Percentiles rank a stretch among this genome's conserved stretches.
Evolutionary conservation across 2,329 filamentous ascomycete genomes (phyloP).

Genomic region (Pseudogymnoascus sp.): DNA sequence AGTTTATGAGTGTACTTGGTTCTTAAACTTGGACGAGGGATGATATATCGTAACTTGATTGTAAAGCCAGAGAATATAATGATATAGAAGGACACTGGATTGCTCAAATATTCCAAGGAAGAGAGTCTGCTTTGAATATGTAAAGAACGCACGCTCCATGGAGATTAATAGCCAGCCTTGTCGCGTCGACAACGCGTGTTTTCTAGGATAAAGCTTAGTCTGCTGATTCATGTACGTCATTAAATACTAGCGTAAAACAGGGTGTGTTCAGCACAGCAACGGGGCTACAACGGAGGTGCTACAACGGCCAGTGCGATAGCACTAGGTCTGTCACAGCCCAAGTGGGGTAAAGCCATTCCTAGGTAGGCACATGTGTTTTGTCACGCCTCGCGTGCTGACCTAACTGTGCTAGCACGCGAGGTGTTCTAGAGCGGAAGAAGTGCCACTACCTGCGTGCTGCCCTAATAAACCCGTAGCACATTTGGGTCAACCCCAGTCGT

Average conservation of each 20-base stretch:
- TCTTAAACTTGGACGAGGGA: not conserved
- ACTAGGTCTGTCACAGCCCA: not conserved
- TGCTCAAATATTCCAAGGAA: not conserved
- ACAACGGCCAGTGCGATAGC: not conserved
- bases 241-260: not conserved
- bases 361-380: not conserved
- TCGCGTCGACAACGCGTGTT: not conserved
- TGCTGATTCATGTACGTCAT: not conserved
- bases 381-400: not conserved
- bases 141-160: not conserved
- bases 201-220: not conserved
- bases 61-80: not conserved
- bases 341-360: not conserved
- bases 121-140: not conserved
- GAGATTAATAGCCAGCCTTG: not conserved
- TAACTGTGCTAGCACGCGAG: not conserved
- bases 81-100: not conserved
- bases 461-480: not conserved
- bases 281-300: not conserved
- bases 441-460: not conserved
- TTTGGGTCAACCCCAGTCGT: slow-evolving; percentile 19
- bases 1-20: not conserved
- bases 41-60: not conserved
- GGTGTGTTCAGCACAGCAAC: not conserved
- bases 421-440: not conserved